These are phyloP conservation scores for Aspergillus diversus DNA, from an alignment of 495 filamentous ascomycete species.

Conservation along the genomic window DNA sequence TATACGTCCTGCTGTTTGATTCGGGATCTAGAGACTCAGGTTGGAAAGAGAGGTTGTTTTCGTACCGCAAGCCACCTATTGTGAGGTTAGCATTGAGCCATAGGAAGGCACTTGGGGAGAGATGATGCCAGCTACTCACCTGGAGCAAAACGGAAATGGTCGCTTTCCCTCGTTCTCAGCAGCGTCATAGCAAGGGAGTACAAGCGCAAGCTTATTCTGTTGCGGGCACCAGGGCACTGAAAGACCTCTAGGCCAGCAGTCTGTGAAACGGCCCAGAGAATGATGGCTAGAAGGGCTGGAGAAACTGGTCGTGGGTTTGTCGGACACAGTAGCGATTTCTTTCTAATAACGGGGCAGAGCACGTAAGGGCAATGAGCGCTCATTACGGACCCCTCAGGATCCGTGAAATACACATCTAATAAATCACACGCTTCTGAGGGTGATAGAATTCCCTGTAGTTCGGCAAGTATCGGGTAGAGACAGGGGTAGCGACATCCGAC, in stretches of 20 bases:
- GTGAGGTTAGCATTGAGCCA: too few relatives aligned
- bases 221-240: conserved; percentile 28
- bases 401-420: conserved; percentile 55
- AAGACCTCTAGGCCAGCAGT: conserved; percentile 41
- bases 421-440: conserved; percentile 50
- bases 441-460: conserved; percentile 43
- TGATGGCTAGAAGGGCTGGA: conserved; percentile 39
- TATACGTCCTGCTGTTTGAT: too few relatives aligned
- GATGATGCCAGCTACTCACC: too few relatives aligned
- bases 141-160: too few relatives aligned
- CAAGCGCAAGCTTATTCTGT: conserved; percentile 31
- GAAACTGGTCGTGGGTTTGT: conserved; percentile 35
- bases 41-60: background rate
- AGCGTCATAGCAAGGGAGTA: conserved; percentile 35
- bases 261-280: conserved; percentile 46
- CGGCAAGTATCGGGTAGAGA: conserved; percentile 36
- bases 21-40: too few relatives aligned
- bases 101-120: too few relatives aligned
- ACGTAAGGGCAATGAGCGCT: conserved; percentile 41
- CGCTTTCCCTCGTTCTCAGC: conserved; percentile 23
- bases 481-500: conserved; percentile 24
- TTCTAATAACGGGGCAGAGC: conserved; percentile 40
- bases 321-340: conserved; percentile 36
- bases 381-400: conserved; percentile 34
- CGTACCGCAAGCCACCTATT: conserved; percentile 8